Percentiles rank a stretch among this genome's conserved stretches.
Evolutionary conservation across 2,329 filamentous ascomycete genomes (phyloP).

Genomic region (Zymoseptoria pseudotritici): DNA sequence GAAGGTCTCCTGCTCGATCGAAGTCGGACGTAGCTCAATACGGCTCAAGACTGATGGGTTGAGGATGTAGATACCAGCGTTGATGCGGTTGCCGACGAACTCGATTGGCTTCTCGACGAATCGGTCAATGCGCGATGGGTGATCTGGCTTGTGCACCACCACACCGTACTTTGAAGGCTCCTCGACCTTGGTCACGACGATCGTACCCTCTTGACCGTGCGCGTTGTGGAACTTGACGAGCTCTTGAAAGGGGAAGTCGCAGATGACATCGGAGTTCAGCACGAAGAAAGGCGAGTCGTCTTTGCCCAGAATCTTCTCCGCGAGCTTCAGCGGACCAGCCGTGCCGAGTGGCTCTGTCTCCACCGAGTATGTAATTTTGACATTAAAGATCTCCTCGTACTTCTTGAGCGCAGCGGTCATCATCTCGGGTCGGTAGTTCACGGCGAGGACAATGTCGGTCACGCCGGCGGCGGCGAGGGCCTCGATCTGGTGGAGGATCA

Average conservation of each 20-base stretch:
- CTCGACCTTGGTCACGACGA: slow-evolving; percentile 97
- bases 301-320: slow-evolving; percentile 84
- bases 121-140: slow-evolving; percentile 86
- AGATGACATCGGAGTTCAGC: slow-evolving; percentile 96
- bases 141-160: slow-evolving; percentile 90
- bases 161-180: slow-evolving; percentile 99
- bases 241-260: slow-evolving; percentile 91
- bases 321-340: slow-evolving; percentile 89
- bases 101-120: slow-evolving; percentile 99
- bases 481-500: slow-evolving; percentile 98
- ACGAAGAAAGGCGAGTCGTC: slow-evolving; percentile 96
- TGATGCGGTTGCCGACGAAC: slow-evolving; percentile 98
- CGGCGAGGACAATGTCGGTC: slow-evolving; percentile 93
- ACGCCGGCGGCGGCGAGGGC: slow-evolving; percentile 88
- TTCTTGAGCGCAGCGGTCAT: slow-evolving; percentile 93
- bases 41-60: slow-evolving; percentile 85
- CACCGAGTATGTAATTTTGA: slow-evolving; percentile 95
- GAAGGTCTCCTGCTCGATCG: slow-evolving; percentile 98
- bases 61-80: slow-evolving; percentile 95
- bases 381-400: slow-evolving; percentile 88
- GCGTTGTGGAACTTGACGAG: slow-evolving; percentile 85
- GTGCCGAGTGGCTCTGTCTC: slow-evolving; percentile 93
- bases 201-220: slow-evolving; percentile 93
- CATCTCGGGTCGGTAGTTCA: slow-evolving; percentile 97
- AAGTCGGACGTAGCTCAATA: slow-evolving; percentile 93